These are phyloP conservation scores for Prunus salicina DNA, from an alignment of 306 rosid species.

Conservation along the genomic window DNA sequence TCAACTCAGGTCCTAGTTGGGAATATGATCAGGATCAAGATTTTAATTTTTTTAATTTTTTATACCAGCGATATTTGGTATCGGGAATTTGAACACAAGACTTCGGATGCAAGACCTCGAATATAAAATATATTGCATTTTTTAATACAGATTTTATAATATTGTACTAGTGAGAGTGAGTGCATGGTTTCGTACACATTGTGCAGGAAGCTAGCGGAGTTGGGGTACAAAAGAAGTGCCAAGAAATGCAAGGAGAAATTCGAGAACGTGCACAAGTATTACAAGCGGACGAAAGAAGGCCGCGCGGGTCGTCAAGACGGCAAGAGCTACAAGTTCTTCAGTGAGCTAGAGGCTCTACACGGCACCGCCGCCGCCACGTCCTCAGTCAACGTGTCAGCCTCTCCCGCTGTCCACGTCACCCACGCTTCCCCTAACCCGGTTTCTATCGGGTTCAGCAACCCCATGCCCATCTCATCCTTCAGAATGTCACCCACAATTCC, in stretches of 20 bases:
- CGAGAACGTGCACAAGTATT: constrained; percentile 47
- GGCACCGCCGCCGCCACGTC: constrained; percentile 13
- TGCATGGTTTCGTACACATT: background rate
- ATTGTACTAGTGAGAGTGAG: background rate
- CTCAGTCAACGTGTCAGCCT: constrained; percentile 2
- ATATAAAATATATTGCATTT: background rate
- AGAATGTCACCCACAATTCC: background rate
- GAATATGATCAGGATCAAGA: background rate
- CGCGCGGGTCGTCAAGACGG: constrained; percentile 56
- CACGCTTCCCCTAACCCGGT: background rate
- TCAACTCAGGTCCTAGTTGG: background rate
- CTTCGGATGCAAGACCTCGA: too few species aligned
- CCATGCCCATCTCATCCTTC: constrained; percentile 37
- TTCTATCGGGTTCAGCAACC: constrained; percentile 26
- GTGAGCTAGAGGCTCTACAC: constrained; percentile 48
- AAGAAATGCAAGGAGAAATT: constrained; percentile 57
- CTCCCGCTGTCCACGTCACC: constrained; percentile 3
- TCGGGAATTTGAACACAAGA: too few species aligned
- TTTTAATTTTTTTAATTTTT: background rate
- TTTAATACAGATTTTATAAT: background rate
- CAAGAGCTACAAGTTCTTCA: constrained; percentile 46
- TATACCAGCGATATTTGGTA: too few species aligned
- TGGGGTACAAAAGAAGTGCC: constrained; percentile 38
- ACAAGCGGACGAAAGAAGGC: constrained; percentile 50
- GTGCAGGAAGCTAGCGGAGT: constrained; percentile 42